phyloP scores from a whole-genome alignment of 1,284 basidiomycete genomes.

The Pseudozyma sp. region DNA sequence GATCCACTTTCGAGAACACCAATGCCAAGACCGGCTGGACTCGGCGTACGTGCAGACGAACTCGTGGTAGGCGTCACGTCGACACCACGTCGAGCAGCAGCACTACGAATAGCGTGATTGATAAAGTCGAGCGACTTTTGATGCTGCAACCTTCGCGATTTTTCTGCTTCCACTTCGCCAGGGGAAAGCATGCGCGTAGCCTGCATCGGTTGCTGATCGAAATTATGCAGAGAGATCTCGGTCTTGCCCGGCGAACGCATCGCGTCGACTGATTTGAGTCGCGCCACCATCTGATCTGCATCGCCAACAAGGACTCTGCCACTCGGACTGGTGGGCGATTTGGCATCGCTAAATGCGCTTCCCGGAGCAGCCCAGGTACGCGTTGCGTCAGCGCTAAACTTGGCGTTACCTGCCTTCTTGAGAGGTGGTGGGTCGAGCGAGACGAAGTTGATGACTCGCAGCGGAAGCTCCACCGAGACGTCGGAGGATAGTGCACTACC shows the following conservation, averaged over 20 bases:
- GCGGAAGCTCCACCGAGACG: slow-evolving; percentile 77
- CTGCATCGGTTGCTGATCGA: slow-evolving; percentile 29
- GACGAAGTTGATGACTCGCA: slow-evolving; percentile 81
- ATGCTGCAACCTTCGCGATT: slow-evolving; percentile 55
- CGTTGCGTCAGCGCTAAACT: slow-evolving; percentile 15
- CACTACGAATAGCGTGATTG: slow-evolving; percentile 68
- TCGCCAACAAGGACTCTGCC: slow-evolving; percentile 7
- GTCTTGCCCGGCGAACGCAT: slow-evolving; percentile 57
- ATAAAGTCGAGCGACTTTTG: slow-evolving; percentile 68
- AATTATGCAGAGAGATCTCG: slow-evolving; percentile 43
- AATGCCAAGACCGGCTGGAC: slow-evolving; percentile 62
- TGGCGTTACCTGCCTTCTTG: slow-evolving; percentile 31
- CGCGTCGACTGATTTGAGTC: slow-evolving; percentile 60
- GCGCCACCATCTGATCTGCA: slow-evolving; percentile 52
- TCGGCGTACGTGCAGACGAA: slow-evolving; percentile 23
- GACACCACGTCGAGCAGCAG: slow-evolving; percentile 62
- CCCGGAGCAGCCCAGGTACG: slow-evolving; percentile 27
- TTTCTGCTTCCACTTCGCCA: slow-evolving; percentile 22
- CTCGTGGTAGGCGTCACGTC: slow-evolving; percentile 25
- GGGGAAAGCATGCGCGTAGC: slow-evolving; percentile 26
- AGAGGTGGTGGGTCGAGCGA: slow-evolving; percentile 81
- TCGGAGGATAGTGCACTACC: slow-evolving; percentile 78
- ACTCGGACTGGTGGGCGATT: slow-evolving; percentile 11
- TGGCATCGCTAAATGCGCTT: slow-evolving; percentile 9
- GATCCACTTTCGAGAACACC: slow-evolving; percentile 32